Evolutionary conservation across 129 eudicot genomes (phyloP), one percentile per base, ranked within the genome.

Genomic region (Centrapalus pauciflorus): DNA sequence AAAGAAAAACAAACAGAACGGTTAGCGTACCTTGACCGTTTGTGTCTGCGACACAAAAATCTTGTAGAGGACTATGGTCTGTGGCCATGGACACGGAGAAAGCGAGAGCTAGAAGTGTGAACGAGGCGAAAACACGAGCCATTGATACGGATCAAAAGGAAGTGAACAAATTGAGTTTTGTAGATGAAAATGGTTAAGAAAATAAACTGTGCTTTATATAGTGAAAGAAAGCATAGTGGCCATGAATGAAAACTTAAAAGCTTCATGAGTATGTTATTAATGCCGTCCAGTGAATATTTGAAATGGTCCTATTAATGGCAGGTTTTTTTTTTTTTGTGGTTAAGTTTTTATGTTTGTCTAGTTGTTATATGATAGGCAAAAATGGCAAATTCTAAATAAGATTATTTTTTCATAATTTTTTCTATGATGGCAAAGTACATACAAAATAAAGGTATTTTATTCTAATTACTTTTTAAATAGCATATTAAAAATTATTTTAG

Each of bases 61-160:
- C 83, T 72, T 78, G 79, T 49, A 78, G 83, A 17, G 82, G 82
- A 7, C 75, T 61, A 8, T 50, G 79, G 13, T 66, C 79, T 2
- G 75, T 6, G 19, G 79, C 75, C 45, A 52, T 21, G 20, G 66
- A 66, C 2, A 40, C 11, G 0, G 60, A 29, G 45, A 62, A 55
- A 48, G 54, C 37, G 17, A 64, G 59, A 64, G 55, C 50, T 1
- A 73, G 13, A 40, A 64, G 35, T 29, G 29, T 28, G n/a, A 61
- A 60, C 2, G n/a, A 46, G 51, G 13, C 13, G 40, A 55, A 26
- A 73, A 55, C 27, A 28, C 66, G 72, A 40, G 72, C 78, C 72
- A 73, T 73, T 67, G 79, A 17, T 40, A 4, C 46, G 61, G 19
- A 52, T 4, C 14, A 54, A 41, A 41, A 41, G 49, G 49, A 41